Evolutionary conservation across 306 rosid genomes (phyloP).

Genomic region (Lithocarpus polystachyus): DNA sequence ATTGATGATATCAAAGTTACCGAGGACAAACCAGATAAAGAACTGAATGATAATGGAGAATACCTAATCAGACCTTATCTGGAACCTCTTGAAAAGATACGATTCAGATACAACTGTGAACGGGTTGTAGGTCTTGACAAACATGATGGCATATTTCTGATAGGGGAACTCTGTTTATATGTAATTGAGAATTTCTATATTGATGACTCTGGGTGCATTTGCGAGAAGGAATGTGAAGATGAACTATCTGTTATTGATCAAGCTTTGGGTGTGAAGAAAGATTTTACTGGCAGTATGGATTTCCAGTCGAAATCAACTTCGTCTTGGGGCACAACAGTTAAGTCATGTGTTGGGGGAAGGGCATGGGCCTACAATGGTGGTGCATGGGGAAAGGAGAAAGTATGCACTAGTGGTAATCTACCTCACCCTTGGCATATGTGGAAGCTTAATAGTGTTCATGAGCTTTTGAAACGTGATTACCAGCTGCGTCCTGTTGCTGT

Average conservation of each 20-base stretch:
- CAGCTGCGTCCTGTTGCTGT: constrained; percentile 99
- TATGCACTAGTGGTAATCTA: constrained; percentile 71
- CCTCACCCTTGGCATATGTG: constrained; percentile 98
- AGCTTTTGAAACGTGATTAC: constrained; percentile 98
- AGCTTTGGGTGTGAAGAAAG: constrained; percentile 98
- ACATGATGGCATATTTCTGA: constrained; percentile 96
- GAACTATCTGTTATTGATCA: constrained; percentile 95
- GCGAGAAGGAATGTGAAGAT: constrained; percentile 85
- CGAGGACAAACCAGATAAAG: constrained; percentile 77
- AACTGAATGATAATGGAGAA: constrained; percentile 85
- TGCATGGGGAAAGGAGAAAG: constrained; percentile 99
- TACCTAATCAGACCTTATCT: constrained; percentile 91
- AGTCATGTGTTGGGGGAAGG: constrained; percentile 86
- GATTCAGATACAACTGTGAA: constrained; percentile 90
- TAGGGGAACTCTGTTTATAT: constrained; percentile 85
- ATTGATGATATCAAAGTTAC: constrained; percentile 55
- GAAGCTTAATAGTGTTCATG: constrained; percentile 98
- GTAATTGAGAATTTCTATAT: constrained; percentile 93
- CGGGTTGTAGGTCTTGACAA: constrained; percentile 97
- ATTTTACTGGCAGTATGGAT: constrained; percentile 58
- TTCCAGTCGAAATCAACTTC: constrained; percentile 80
- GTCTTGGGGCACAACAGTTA: constrained; percentile 60
- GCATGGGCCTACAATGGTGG: constrained; percentile 99
- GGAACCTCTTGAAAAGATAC: constrained; percentile 83
- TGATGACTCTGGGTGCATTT: constrained; percentile 81